Evolutionary conservation across 202 grass and related monocot genomes (phyloP), one percentile per base, ranked within the genome.

Genomic region (Schoenoplectus tabernaemontani): DNA sequence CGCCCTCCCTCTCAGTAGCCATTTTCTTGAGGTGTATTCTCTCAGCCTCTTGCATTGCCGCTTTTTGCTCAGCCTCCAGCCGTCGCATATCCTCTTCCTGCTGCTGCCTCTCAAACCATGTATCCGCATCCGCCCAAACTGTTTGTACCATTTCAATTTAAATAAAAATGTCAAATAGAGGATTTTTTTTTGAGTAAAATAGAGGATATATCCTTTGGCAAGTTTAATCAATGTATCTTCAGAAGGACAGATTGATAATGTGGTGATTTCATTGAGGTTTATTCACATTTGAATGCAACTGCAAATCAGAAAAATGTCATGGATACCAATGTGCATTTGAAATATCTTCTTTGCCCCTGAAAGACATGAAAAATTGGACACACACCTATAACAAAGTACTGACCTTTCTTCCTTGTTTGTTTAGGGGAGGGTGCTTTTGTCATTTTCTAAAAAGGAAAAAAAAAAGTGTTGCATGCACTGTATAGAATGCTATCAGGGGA

Each of bases 121-220:
- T 98, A 85, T 98, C 95, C 5, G 91, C 95, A 79, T 98, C 95
- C 3, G 86, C 95, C 95, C 95, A 98, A 83, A 98, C 95, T 94
- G 77, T 61, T 82, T 57, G 54, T 19, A 47, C 47, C 47, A 68
- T 68, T 38, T 81, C 57, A 81, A 26, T n/a, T 63, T 51, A 46
- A 56, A 39, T 38, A 72, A 69, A 56, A 12, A 69, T n/a, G n/a
- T n/a, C n/a, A n/a, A n/a, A n/a, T n/a, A n/a, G n/a, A n/a, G n/a
- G n/a, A n/a, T n/a, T n/a, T n/a, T n/a, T n/a, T n/a, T n/a, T n/a
- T n/a, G n/a, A 19, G 23, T 4, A 19, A 43, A 69, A 73, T 0
- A 73, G 28, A 30, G n/a, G n/a, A 71, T 17, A 82, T 57, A 58
- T 68, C 65, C 15, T 36, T 59, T 10, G 56, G 7, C 23, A 62